These are phyloP conservation scores for Calocybe indica DNA, from an alignment of 768 basidiomycete species.

Conservation along the genomic window DNA sequence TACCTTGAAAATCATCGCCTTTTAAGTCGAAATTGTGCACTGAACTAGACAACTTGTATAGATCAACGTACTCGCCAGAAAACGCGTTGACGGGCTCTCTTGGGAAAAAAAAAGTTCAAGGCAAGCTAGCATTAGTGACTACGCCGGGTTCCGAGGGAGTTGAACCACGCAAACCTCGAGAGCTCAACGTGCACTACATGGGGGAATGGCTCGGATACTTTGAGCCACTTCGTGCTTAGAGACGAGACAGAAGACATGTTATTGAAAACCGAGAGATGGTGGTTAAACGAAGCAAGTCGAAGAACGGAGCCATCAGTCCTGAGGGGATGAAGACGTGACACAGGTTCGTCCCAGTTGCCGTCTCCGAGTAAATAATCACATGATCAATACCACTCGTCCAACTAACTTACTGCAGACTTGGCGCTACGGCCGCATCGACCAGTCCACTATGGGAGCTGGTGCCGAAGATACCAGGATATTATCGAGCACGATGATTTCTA, in stretches of 20 bases:
- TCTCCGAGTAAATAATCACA: too few species aligned
- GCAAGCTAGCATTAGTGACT: neutral
- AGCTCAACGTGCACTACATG: constrained; percentile 43
- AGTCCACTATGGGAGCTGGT: too few species aligned
- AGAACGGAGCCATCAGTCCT: too few species aligned
- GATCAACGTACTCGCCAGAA: constrained; percentile 32
- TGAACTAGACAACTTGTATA: neutral
- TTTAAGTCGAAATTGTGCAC: neutral
- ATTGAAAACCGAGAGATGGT: too few species aligned
- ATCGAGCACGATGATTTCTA: too few species aligned
- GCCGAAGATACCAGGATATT: too few species aligned
- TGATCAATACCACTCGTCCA: too few species aligned
- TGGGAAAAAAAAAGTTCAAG: neutral
- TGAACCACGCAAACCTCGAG: constrained; percentile 26
- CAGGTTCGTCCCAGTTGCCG: too few species aligned
- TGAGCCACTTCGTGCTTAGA: constrained; percentile 31
- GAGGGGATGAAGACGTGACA: too few species aligned
- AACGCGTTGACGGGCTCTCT: constrained; percentile 71
- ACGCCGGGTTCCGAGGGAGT: neutral
- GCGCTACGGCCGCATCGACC: too few species aligned
- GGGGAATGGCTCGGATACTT: constrained; percentile 39
- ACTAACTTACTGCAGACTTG: too few species aligned
- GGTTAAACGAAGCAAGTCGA: too few species aligned
- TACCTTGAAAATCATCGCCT: constrained; percentile 34
- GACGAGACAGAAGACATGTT: constrained; percentile 12